These are phyloP conservation scores for Entomortierella parvispora DNA, from an alignment of 192 early-diverging fungal genomes.

Conservation along the genomic window DNA sequence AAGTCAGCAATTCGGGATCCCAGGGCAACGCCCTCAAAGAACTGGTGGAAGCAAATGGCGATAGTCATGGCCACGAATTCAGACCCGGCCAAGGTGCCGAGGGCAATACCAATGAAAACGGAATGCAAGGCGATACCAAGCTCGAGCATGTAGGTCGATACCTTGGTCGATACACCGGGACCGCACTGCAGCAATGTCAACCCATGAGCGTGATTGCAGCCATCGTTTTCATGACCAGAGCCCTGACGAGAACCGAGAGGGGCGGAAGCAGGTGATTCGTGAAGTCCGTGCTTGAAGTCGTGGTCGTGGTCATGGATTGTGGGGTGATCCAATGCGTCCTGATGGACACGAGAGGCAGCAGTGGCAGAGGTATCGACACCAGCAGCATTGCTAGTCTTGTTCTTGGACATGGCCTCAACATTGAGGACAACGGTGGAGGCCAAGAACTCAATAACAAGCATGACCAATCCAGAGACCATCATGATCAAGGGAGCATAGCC, in stretches of 20 bases:
- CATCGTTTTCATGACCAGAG: neutral
- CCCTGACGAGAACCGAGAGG: neutral
- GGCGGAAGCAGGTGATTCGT: too few species aligned
- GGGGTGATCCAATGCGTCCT: neutral
- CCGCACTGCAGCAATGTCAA: neutral
- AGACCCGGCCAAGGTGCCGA: conserved; percentile 65
- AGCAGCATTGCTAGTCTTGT: too few species aligned
- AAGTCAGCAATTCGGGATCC: conserved; percentile 36
- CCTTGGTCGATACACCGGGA: neutral
- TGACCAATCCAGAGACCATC: conserved; percentile 73
- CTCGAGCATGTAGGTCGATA: conserved; percentile 72
- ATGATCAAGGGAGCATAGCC: conserved; percentile 71
- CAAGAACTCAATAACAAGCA: conserved; percentile 74
- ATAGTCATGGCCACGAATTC: conserved; percentile 70
- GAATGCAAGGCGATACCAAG: conserved; percentile 76
- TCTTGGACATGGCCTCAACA: conserved; percentile 35
- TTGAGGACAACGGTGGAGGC: conserved; percentile 42
- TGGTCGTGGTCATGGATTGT: neutral
- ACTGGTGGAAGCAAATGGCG: conserved; percentile 83
- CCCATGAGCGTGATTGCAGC: neutral
- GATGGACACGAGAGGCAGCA: too few species aligned
- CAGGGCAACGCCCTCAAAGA: conserved; percentile 34
- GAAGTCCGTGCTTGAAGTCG: neutral
- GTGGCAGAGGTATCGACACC: conserved; percentile 1
- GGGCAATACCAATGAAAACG: conserved; percentile 75